These are phyloP conservation scores for Pilatotrama ljubarskyi DNA, from an alignment of 768 basidiomycete species.

Conservation along the genomic window DNA sequence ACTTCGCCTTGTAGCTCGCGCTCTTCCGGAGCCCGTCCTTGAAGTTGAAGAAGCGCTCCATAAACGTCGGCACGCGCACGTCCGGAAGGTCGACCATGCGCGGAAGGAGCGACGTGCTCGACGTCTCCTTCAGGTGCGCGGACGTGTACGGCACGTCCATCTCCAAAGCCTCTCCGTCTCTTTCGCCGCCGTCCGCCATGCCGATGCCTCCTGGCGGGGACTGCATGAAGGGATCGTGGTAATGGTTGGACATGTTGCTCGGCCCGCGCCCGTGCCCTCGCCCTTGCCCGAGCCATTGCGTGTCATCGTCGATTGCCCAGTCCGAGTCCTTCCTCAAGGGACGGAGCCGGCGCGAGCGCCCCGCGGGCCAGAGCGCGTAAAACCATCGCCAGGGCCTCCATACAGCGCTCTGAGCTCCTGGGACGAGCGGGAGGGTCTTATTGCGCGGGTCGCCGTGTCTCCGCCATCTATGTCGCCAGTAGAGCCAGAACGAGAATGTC, in stretches of 20 bases:
- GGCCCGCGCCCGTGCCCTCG: not conserved
- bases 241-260: not conserved
- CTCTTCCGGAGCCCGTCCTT: conserved; percentile 15
- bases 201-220: not conserved
- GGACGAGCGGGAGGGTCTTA: not conserved
- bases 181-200: no score
- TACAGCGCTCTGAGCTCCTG: not conserved
- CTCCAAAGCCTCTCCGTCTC: not conserved
- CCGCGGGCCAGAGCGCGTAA: not conserved
- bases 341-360: conserved; percentile 5
- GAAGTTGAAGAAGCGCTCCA: conserved; percentile 13
- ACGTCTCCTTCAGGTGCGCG: conserved; percentile 4
- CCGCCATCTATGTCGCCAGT: not conserved
- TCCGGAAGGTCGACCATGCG: not conserved
- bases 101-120: conserved; percentile 12
- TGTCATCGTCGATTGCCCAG: conserved; percentile 18
- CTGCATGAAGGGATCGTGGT: not conserved
- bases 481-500: not conserved
- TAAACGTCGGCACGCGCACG: conserved; percentile 14
- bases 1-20: conserved; percentile 7
- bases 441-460: not conserved
- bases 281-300: not conserved
- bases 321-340: conserved; percentile 11
- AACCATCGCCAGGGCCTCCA: conserved; percentile 5
- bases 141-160: conserved; percentile 3